phyloP scores from a whole-genome alignment of 306 rosid genomes.

The Fagus crenata region DNA sequence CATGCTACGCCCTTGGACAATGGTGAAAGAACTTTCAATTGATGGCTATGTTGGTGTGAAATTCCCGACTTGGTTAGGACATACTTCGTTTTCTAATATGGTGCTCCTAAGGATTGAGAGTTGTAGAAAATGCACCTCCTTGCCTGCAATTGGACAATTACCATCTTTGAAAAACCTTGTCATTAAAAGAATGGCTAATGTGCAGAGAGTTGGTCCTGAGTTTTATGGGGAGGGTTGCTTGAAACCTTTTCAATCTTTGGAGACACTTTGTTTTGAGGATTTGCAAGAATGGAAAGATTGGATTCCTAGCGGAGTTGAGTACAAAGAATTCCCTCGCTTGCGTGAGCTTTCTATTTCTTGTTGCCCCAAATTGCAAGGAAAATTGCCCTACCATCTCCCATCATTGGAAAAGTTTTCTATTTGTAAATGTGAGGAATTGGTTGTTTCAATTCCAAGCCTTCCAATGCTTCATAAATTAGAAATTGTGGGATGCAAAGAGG shows the following conservation, averaged over 20 bases:
- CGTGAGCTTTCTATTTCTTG: background rate
- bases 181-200: background rate
- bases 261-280: background rate
- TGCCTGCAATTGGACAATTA: conserved; percentile 4
- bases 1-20: background rate
- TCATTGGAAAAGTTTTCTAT: background rate
- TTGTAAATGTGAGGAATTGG: background rate
- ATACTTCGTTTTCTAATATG: conserved; percentile 4
- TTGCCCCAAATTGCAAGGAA: background rate
- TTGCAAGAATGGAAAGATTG: background rate
- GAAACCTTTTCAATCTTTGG: background rate
- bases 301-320: background rate
- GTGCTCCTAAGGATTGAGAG: background rate
- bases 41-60: background rate
- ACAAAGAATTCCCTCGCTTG: background rate
- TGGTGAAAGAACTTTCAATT: background rate
- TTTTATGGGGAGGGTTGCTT: background rate
- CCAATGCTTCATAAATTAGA: background rate
- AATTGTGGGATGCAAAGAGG: background rate
- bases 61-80: conserved; percentile 5
- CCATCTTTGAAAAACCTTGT: background rate
- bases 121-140: background rate
- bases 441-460: background rate
- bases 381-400: background rate
- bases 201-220: background rate